Conservation (phyloP, 192 early-diverging fungal genomes). For the Martensiomyces pterosporus region DNA sequence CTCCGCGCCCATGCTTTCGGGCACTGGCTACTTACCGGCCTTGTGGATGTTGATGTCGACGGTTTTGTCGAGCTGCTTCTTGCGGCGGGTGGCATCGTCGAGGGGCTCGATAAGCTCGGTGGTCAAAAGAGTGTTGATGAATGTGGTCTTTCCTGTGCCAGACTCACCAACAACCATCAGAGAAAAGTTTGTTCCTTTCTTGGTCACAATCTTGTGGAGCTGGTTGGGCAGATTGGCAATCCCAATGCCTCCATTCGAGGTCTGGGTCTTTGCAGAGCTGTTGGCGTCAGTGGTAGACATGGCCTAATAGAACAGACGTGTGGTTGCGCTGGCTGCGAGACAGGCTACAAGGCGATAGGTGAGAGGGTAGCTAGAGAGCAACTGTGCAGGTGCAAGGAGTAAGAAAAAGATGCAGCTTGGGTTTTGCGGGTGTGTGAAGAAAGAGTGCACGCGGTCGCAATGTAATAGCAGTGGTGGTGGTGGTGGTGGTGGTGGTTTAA, state of each 20-base stretch:
- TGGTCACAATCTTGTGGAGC: conserved; percentile 95
- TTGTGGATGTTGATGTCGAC: conserved; percentile 98
- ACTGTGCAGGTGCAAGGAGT: conserved; percentile 1
- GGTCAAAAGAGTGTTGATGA: conserved; percentile 98
- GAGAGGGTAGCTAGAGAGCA: conserved; percentile 1
- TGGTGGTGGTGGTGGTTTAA: too few species aligned
- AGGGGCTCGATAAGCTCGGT: conserved; percentile 92
- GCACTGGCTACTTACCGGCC: conserved; percentile 73
- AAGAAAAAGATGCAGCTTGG: conserved; percentile 2
- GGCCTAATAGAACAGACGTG: conserved; percentile 9
- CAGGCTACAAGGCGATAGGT: neutral
- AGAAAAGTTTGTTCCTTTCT: conserved; percentile 93
- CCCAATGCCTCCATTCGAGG: conserved; percentile 67
- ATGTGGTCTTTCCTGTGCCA: conserved; percentile 97
- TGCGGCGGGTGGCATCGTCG: conserved; percentile 68
- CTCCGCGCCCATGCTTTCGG: too few species aligned
- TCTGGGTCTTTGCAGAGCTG: conserved; percentile 30
- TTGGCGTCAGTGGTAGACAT: conserved; percentile 46
- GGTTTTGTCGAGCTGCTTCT: conserved; percentile 91
- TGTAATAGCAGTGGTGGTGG: too few species aligned
- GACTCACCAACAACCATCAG: conserved; percentile 97
- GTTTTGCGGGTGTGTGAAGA: neutral
- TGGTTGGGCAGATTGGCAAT: conserved; percentile 99
- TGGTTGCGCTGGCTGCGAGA: conserved; percentile 1
- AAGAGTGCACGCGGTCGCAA: too few species aligned